Percentiles rank a stretch among this genome's conserved stretches.
phyloP scores from a whole-genome alignment of 768 basidiomycete species.

The Rhodotorula diobovata region DNA sequence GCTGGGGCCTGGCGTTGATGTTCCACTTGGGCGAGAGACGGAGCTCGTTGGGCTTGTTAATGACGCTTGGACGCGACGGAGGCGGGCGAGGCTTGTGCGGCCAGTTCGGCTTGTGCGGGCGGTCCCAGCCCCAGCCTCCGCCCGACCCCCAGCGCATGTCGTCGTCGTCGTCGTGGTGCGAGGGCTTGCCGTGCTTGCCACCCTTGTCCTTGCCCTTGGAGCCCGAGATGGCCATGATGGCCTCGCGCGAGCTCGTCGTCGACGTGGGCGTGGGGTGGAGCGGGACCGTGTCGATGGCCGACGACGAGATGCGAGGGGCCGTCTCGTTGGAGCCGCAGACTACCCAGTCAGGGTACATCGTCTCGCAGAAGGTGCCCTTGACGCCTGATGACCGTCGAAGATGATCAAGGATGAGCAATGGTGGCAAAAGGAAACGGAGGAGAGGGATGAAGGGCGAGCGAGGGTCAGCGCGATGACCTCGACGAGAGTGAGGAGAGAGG shows the following conservation, averaged over 20 bases:
- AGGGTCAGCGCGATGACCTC: background rate
- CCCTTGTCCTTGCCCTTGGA: no score
- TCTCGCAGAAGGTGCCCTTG: background rate
- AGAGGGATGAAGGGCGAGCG: background rate
- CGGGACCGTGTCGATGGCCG: background rate
- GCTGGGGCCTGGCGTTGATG: conserved; percentile 38
- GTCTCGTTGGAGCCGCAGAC: background rate
- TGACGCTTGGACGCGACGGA: conserved; percentile 50
- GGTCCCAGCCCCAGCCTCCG: no score
- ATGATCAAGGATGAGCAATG: background rate
- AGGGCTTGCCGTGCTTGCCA: background rate
- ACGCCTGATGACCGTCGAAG: background rate
- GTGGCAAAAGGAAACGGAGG: background rate
- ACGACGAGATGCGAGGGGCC: background rate
- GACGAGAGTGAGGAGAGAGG: background rate
- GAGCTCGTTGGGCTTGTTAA: conserved; percentile 66
- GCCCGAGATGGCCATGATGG: no score
- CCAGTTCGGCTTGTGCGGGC: background rate
- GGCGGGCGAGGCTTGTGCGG: background rate
- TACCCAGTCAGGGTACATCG: background rate
- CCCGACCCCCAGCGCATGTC: background rate
- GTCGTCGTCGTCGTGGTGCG: background rate
- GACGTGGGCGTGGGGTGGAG: background rate
- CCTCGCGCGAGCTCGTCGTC: background rate
- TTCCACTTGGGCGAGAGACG: conserved; percentile 67